Percentiles rank a stretch among this genome's conserved stretches.
These are phyloP conservation scores for Cyberlindnera veronae DNA, from an alignment of 805 yeast species.

Conservation along the genomic window DNA sequence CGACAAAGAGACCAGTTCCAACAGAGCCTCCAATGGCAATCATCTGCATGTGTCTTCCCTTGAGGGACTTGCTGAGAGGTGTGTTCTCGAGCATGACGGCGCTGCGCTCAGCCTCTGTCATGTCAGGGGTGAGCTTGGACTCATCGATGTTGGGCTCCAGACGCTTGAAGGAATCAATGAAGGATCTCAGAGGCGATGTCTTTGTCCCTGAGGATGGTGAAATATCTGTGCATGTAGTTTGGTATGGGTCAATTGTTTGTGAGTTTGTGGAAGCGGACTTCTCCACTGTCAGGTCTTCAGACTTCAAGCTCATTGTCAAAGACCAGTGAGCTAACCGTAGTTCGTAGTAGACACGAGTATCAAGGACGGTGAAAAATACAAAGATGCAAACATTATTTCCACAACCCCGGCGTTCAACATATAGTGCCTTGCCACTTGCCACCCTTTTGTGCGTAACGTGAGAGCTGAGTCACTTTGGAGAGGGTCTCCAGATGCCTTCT, in stretches of 20 bases:
- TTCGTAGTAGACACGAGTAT: too few species aligned
- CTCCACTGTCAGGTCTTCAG: constrained; percentile 1
- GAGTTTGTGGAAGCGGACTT: constrained; percentile 7
- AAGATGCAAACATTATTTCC: too few species aligned
- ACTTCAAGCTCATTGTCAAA: neutral
- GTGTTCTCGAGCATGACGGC: constrained; percentile 45
- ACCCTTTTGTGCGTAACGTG: too few species aligned
- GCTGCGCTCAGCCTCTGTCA: constrained; percentile 41
- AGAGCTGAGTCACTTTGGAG: neutral
- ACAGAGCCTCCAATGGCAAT: constrained; percentile 67
- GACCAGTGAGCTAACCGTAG: too few species aligned
- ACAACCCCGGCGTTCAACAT: too few species aligned
- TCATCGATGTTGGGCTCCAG: constrained; percentile 38
- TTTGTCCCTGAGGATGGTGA: neutral
- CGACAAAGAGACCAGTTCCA: constrained; percentile 68
- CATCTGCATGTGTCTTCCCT: constrained; percentile 60
- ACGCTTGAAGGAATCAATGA: constrained; percentile 22
- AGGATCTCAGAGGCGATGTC: constrained; percentile 1
- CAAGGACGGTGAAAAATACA: too few species aligned
- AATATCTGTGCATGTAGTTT: neutral
- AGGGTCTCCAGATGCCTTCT: constrained; percentile 6
- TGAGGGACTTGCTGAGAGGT: constrained; percentile 53
- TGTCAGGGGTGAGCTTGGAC: constrained; percentile 32
- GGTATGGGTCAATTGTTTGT: neutral
- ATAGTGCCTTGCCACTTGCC: too few species aligned